A percentile compares a stretch with the other conserved stretches of the same genome.
Conservation (phyloP, 2,329 filamentous ascomycete genomes). For the Elsinoe australis region DNA sequence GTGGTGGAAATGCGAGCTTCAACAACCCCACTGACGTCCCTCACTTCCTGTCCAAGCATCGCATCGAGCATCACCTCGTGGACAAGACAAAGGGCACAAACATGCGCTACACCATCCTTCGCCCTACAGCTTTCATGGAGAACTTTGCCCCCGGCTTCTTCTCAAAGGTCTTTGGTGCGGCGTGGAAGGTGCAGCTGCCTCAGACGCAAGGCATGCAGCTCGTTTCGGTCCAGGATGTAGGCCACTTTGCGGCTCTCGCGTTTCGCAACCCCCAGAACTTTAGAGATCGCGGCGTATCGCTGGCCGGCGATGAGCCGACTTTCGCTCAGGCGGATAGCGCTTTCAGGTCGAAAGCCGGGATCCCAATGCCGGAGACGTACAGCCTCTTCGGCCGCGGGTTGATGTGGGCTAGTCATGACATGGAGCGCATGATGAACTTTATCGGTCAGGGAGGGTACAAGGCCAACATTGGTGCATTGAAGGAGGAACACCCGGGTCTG, state of each 20-base stretch:
- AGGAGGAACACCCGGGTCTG: constrained; percentile 34
- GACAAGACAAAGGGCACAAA: constrained; percentile 35
- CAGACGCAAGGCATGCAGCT: constrained; percentile 29
- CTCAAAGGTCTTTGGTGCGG: constrained; percentile 43
- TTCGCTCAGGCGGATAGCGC: constrained; percentile 39
- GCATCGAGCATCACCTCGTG: constrained; percentile 56
- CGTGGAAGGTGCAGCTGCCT: constrained; percentile 31
- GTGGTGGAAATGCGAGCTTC: constrained; percentile 47
- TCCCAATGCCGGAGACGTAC: constrained; percentile 38
- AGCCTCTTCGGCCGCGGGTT: constrained; percentile 35
- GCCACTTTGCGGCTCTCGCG: constrained; percentile 43
- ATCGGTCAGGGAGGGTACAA: constrained; percentile 43
- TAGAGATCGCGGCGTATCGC: constrained; percentile 38
- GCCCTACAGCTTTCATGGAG: constrained; percentile 58
- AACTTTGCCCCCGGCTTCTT: constrained; percentile 44
- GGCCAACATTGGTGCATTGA: constrained; percentile 39
- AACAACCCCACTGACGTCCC: constrained; percentile 49
- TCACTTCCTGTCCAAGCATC: constrained; percentile 55
- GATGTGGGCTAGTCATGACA: constrained; percentile 34
- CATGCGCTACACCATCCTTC: constrained; percentile 56
- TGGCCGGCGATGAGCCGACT: constrained; percentile 48
- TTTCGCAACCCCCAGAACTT: constrained; percentile 42
- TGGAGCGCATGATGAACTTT: constrained; percentile 37
- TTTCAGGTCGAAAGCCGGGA: constrained; percentile 42
- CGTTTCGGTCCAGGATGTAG: constrained; percentile 44